These are phyloP conservation scores for Zasmidium angulare DNA, from an alignment of 2,329 filamentous ascomycete genomes.

Conservation along the genomic window DNA sequence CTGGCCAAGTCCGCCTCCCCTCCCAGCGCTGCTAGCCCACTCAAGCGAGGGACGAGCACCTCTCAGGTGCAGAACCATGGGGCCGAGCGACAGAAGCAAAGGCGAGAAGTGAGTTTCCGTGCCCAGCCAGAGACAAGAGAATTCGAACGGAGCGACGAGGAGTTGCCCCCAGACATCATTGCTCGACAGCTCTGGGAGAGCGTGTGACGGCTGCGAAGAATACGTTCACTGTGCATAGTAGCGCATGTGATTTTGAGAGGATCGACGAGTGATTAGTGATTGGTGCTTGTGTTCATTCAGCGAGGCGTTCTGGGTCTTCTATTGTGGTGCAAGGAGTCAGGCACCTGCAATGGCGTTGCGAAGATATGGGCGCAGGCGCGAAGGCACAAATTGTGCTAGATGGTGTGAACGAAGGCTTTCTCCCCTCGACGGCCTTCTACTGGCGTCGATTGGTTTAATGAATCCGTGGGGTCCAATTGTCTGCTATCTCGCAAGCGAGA, in stretches of 20 bases:
- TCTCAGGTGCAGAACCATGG: not conserved
- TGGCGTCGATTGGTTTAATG: not conserved
- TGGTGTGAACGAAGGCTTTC: not conserved
- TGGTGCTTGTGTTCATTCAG: constrained; percentile 3
- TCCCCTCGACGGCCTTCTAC: not conserved
- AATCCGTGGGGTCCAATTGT: too few species aligned
- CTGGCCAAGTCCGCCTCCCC: constrained; percentile 22
- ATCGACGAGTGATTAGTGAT: constrained; percentile 5
- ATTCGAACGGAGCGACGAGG: constrained; percentile 14
- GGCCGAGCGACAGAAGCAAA: constrained; percentile 6
- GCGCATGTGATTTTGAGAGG: not conserved
- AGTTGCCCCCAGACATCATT: constrained; percentile 22
- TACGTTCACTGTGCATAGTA: not conserved
- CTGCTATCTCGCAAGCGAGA: not conserved
- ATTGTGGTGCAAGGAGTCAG: too few species aligned
- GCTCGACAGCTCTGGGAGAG: constrained; percentile 28
- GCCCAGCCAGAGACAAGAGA: constrained; percentile 21
- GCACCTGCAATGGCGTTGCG: not conserved
- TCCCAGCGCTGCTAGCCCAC: constrained; percentile 14
- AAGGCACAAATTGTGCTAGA: not conserved
- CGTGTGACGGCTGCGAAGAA: not conserved
- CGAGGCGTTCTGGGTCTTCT: constrained; percentile 6
- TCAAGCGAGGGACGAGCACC: constrained; percentile 15
- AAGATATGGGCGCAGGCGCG: not conserved
- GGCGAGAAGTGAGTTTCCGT: constrained; percentile 29